Evolutionary conservation across 768 basidiomycete species (phyloP), one percentile per base, ranked within the genome.

Genomic region (Phylloporus sp.): DNA sequence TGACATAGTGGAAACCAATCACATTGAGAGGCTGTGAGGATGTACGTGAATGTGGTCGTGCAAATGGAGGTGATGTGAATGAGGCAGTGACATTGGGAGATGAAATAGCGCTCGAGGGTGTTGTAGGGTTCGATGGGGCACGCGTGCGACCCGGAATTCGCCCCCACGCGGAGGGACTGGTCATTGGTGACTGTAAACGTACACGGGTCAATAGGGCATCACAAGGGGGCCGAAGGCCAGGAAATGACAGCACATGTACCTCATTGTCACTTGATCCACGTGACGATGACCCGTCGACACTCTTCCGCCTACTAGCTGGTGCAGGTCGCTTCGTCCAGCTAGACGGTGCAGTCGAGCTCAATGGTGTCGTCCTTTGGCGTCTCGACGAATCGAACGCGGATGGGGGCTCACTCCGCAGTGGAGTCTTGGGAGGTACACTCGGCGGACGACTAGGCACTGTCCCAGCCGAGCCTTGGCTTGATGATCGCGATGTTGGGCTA

Each of bases 291-390:
- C 76, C 85, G 10, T 86, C 87, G 58, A 88, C 80, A 54, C 89
- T 91, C 70, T 78, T 87, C 47, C 88, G 73, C 48, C 90, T 76
- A 41, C 76, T 70, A 6, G 85, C 83, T 13, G 88, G 87, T 15
- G 74, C 71, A 5, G 86, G 87, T 4, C 86, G 80, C 55, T 81
- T 84, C 26, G 78, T 63, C 85, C 88, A 91, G 58, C 86, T 90
- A 3, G 89, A 89, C 1, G 90, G 90, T 1, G 86, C 80, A 24
- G 66, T 72, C 48, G 66, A 72, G 4, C 65, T 65, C 2, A 90
- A 70, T 0, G 88, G 90, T 0, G 82, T 82, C 9, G 86, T 76
- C 18, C 90, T 79, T 63, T 89, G 88, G 52, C 90, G 72, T 27
- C 79, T 76, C 41, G 84, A 78, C 0, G 79, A 75, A 59, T 91